These are phyloP conservation scores for Dothistroma pini DNA, from an alignment of 2,329 filamentous ascomycete species.

Conservation along the genomic window DNA sequence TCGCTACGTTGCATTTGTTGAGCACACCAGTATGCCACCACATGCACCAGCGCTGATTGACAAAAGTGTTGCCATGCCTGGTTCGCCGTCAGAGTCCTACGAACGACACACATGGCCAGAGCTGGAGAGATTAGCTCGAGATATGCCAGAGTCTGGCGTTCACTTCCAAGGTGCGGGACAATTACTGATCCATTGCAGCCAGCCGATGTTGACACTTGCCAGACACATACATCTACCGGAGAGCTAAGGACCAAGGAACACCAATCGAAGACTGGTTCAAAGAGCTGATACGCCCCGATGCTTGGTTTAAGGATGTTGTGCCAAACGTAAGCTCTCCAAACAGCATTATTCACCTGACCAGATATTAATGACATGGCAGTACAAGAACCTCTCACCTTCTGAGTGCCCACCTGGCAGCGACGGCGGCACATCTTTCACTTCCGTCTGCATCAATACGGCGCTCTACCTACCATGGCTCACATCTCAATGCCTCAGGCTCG, in stretches of 20 bases:
- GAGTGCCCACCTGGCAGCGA: conserved; percentile 61
- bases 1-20: neutral
- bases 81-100: conserved; percentile 38
- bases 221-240: conserved; percentile 55
- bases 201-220: neutral
- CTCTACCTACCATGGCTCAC: conserved; percentile 84
- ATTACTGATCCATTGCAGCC: neutral
- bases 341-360: neutral
- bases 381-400: conserved; percentile 30
- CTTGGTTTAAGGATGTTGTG: conserved; percentile 71
- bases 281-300: conserved; percentile 59
- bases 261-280: conserved; percentile 59
- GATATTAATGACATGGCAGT: conserved; percentile 24
- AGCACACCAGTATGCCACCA: conserved; percentile 1
- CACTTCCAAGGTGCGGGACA: conserved; percentile 60
- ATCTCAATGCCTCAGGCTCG: conserved; percentile 71
- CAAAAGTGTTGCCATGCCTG: conserved; percentile 39
- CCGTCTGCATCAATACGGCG: conserved; percentile 86
- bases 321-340: conserved; percentile 55
- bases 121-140: conserved; percentile 44
- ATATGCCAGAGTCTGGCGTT: conserved; percentile 73
- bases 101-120: conserved; percentile 47
- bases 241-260: conserved; percentile 58
- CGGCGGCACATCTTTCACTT: conserved; percentile 72
- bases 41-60: conserved; percentile 16